A percentile compares a stretch with the other conserved stretches of the same genome.
phyloP scores from a whole-genome alignment of 2,329 filamentous ascomycete genomes.

The Monilinia polystroma region DNA sequence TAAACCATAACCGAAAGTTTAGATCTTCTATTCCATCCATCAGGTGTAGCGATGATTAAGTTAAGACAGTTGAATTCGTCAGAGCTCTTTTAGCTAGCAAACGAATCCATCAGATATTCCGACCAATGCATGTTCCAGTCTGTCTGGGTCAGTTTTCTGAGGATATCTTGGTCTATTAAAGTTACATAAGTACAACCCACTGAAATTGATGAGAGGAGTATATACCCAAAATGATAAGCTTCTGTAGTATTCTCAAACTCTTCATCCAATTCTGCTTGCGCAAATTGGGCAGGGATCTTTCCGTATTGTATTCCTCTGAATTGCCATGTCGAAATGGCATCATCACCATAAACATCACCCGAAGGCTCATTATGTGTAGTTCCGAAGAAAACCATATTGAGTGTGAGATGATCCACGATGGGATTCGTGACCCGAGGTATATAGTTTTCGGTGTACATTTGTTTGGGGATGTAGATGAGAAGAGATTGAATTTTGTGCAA shows the following conservation, averaged over 20 bases:
- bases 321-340: background rate
- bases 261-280: background rate
- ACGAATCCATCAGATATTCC: conserved; percentile 12
- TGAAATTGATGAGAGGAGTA: no score
- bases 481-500: background rate
- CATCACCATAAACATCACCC: no score
- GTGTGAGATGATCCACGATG: background rate
- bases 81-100: conserved; percentile 15
- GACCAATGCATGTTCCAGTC: conserved; percentile 26
- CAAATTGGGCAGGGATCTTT: background rate
- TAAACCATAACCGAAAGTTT: conserved; percentile 53
- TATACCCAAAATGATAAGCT: no score
- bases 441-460: background rate
- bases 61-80: conserved; percentile 49
- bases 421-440: background rate
- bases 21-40: conserved; percentile 36
- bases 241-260: background rate
- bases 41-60: conserved; percentile 45
- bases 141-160: background rate
- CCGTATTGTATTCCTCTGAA: background rate
- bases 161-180: no score
- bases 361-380: background rate
- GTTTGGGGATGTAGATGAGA: no score
- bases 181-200: no score
- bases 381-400: background rate